Evolutionary conservation across 768 basidiomycete species (phyloP).

Genomic region (Kwoniella botswanensis): DNA sequence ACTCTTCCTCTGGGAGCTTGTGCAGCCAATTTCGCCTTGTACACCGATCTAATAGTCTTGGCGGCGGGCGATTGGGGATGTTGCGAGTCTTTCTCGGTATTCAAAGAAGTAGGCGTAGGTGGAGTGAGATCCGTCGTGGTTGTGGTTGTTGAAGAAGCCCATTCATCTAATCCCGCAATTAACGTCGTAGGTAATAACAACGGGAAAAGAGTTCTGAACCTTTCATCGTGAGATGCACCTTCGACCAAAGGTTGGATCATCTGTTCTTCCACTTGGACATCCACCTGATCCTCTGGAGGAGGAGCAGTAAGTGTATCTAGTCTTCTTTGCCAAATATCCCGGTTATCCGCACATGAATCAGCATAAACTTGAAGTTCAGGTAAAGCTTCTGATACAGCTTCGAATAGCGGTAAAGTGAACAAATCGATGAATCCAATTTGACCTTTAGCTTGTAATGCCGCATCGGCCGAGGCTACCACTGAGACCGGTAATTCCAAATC

Average conservation of each 20-base stretch:
- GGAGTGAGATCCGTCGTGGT: neutral
- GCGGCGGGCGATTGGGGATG: constrained; percentile 28
- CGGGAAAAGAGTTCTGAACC: constrained; percentile 65
- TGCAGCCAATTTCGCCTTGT: constrained; percentile 40
- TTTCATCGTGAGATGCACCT: constrained; percentile 59
- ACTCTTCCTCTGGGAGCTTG: constrained; percentile 18
- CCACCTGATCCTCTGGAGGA: constrained; percentile 50
- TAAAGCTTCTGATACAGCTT: constrained; percentile 72
- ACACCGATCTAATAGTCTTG: constrained; percentile 46
- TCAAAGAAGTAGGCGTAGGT: constrained; percentile 2
- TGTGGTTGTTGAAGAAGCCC: neutral
- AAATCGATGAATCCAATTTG: constrained; percentile 87
- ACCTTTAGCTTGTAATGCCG: constrained; percentile 71
- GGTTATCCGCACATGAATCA: constrained; percentile 71
- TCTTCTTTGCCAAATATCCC: constrained; percentile 70
- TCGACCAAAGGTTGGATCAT: constrained; percentile 42
- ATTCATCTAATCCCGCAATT: constrained; percentile 30
- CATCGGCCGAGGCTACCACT: constrained; percentile 64
- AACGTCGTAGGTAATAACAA: constrained; percentile 64
- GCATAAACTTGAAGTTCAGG: constrained; percentile 79
- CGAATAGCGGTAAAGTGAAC: constrained; percentile 83
- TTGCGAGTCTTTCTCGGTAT: neutral
- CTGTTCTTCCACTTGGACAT: constrained; percentile 13
- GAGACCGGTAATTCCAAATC: constrained; percentile 74
- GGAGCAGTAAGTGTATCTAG: constrained; percentile 51